phyloP scores from a whole-genome alignment of 106 monocot genomes.

The Cymbidium sinense region DNA sequence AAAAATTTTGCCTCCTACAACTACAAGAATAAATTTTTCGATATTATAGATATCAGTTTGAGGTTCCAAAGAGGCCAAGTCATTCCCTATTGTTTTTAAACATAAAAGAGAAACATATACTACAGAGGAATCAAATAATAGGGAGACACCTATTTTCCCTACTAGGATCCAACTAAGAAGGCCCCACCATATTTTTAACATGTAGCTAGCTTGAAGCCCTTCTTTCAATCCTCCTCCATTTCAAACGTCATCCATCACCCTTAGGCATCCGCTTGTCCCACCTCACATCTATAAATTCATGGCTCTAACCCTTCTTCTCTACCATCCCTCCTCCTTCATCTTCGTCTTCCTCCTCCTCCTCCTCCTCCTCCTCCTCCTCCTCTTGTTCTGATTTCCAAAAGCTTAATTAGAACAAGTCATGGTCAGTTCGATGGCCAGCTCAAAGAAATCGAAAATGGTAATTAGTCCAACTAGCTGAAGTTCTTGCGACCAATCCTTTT shows the following conservation, averaged over 20 bases:
- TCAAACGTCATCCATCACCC: neutral
- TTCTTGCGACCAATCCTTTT: no score
- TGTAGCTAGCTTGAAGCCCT: neutral
- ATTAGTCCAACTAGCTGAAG: no score
- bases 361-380: neutral
- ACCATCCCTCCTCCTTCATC: neutral
- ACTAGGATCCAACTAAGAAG: neutral
- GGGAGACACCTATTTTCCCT: neutral
- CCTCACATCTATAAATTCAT: slow-evolving; percentile 5
- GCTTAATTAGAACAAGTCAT: no score
- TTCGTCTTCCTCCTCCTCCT: neutral
- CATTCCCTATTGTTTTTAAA: no score
- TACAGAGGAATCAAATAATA: neutral
- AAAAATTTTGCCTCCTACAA: no score
- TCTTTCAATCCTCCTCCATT: neutral
- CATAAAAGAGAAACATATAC: neutral
- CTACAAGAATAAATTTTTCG: no score
- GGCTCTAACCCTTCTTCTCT: slow-evolving; percentile 1
- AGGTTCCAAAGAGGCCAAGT: no score
- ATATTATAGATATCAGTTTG: no score
- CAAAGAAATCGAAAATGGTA: neutral
- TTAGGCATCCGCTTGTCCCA: neutral
- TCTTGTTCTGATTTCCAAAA: neutral
- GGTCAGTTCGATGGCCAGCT: neutral
- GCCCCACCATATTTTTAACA: no score